A percentile compares a stretch with the other conserved stretches of the same genome.
phyloP scores from a whole-genome alignment of 164 flowering plant species.

The Vitis vinifera region DNA sequence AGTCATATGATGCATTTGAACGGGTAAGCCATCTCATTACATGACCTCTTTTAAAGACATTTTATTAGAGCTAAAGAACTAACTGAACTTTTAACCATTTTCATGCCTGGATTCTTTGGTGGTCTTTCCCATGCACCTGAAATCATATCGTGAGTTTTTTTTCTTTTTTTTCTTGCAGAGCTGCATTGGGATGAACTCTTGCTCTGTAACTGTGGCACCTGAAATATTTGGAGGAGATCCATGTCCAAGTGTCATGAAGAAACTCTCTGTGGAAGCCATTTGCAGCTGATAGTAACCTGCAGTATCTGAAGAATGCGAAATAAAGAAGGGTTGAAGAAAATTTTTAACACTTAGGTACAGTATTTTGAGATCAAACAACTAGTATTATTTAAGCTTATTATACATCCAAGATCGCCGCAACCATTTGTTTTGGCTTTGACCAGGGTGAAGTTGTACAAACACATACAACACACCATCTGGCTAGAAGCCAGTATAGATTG shows the following conservation, averaged over 20 bases:
- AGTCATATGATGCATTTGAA: slow-evolving; percentile 78
- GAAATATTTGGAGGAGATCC: slow-evolving; percentile 90
- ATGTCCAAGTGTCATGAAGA: slow-evolving; percentile 68
- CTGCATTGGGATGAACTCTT: slow-evolving; percentile 79
- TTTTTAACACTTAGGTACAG: slow-evolving; percentile 8
- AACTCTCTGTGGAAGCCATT: slow-evolving; percentile 65
- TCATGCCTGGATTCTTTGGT: not conserved
- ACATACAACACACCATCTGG: slow-evolving; percentile 36
- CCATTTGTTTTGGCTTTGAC: slow-evolving; percentile 25
- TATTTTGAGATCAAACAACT: no score
- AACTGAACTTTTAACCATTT: not conserved
- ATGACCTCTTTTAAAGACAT: no score
- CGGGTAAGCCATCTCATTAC: slow-evolving; percentile 37
- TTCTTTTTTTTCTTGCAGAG: slow-evolving; percentile 46
- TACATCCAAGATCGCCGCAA: slow-evolving; percentile 13
- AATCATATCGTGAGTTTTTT: no score
- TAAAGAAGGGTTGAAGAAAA: slow-evolving; percentile 11
- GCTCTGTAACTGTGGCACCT: slow-evolving; percentile 75
- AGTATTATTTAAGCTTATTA: not conserved
- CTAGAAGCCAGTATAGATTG: slow-evolving; percentile 16
- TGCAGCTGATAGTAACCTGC: slow-evolving; percentile 36
- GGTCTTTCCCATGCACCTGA: not conserved
- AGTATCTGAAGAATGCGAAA: slow-evolving; percentile 5
- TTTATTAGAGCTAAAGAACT: no score
- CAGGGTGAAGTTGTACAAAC: slow-evolving; percentile 59